Conservation (phyloP, 164 flowering plant genomes). For the Dillenia suffruticosa region DNA sequence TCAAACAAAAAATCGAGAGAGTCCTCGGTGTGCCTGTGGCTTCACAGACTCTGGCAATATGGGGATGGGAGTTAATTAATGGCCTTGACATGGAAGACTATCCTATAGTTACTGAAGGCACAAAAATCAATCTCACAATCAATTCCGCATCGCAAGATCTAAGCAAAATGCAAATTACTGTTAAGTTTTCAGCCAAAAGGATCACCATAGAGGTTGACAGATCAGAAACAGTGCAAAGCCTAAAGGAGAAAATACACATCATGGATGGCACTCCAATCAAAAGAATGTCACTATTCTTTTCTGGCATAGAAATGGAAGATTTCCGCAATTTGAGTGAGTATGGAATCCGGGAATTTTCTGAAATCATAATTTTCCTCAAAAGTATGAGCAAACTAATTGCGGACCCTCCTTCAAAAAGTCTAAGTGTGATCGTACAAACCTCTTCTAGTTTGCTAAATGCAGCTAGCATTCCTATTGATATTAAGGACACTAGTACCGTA, state of each 20-base stretch:
- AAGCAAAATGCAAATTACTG: constrained; percentile 30
- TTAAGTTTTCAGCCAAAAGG: constrained; percentile 41
- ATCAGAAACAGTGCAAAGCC: constrained; percentile 57
- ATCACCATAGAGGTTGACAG: constrained; percentile 43
- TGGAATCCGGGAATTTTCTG: constrained; percentile 49
- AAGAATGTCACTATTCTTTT: constrained; percentile 38
- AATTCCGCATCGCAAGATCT: background rate
- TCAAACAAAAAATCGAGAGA: constrained; percentile 54
- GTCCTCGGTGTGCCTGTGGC: constrained; percentile 43
- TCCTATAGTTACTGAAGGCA: constrained; percentile 53
- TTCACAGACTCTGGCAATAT: constrained; percentile 47
- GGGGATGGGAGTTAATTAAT: constrained; percentile 59
- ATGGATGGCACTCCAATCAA: constrained; percentile 56
- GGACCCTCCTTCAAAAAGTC: constrained; percentile 32
- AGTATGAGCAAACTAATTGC: constrained; percentile 15
- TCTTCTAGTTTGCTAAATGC: constrained; percentile 53
- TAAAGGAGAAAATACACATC: constrained; percentile 75
- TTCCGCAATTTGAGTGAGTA: constrained; percentile 53
- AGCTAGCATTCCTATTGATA: constrained; percentile 51
- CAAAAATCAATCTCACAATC: constrained; percentile 47
- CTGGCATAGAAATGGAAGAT: constrained; percentile 55
- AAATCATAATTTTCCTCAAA: constrained; percentile 46
- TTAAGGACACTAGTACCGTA: constrained; percentile 48
- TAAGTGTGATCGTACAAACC: constrained; percentile 54
- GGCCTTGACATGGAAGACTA: constrained; percentile 81